phyloP scores from a whole-genome alignment of 192 early-diverging fungal species.

The Rhizophagus clarus region DNA sequence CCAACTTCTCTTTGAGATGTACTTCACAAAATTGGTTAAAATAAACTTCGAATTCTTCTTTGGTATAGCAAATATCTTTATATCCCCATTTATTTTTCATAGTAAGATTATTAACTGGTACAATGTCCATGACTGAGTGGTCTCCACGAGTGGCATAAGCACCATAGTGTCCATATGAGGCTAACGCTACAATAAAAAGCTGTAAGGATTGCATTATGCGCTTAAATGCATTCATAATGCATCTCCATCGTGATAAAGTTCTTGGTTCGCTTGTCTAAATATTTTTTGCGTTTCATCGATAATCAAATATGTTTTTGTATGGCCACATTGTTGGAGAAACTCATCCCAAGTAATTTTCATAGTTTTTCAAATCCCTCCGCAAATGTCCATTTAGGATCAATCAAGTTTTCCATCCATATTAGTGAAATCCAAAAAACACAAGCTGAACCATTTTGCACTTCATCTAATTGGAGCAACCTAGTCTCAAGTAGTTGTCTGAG shows the following conservation, averaged over 20 bases:
- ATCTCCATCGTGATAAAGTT: no score
- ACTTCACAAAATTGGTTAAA: conserved; percentile 1
- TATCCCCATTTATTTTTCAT: conserved; percentile 1
- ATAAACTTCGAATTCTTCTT: background rate
- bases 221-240: no score
- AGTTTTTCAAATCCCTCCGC: conserved; percentile 8
- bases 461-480: conserved; percentile 14
- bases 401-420: background rate
- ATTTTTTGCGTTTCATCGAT: conserved; percentile 19
- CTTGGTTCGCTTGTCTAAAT: no score
- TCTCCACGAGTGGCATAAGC: background rate
- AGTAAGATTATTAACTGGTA: conserved; percentile 10
- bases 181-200: no score
- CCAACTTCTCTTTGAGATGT: conserved; percentile 2
- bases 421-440: conserved; percentile 9
- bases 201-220: no score
- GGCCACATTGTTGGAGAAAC: background rate
- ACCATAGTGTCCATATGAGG: no score
- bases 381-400: conserved; percentile 5
- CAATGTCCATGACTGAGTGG: background rate
- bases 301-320: conserved; percentile 19
- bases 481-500: conserved; percentile 21
- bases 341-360: conserved; percentile 18
- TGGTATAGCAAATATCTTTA: background rate
- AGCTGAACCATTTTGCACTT: background rate